Base-by-base conservation (phyloP, 345 rosid genomes). In the Eucalyptus melliodora region DNA sequence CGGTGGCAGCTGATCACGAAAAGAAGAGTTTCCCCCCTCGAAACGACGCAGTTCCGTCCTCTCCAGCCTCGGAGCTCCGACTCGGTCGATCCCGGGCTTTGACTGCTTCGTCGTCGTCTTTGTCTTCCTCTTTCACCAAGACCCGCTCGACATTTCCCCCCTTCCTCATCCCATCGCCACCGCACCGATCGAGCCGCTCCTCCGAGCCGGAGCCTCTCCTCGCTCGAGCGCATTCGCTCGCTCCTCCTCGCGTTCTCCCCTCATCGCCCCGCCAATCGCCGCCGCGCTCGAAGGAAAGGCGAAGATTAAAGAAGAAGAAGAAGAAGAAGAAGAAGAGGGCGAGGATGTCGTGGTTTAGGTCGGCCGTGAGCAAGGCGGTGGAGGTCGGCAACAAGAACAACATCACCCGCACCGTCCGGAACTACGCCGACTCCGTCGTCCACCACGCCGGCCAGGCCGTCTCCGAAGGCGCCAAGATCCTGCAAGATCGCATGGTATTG, bases 401-500 rank as follows among this genome's bases (percentile, higher is more conserved):
- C 88, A 95, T 98, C 91, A 96, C 99, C 12, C 98, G 95, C 90
- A 94, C 96, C 89, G 97, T 98, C 91, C 95, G 90, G 93, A 97
- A 93, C 95, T 96, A 95, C 69, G 98, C 99, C 51, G 99, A 98
- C 94, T 88, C 98, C 92, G 98, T 98, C 92, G 99, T 96, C 87
- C 99, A 97, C 26, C 99, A 97, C 19, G 99, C 99, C 42, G 99
- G 99, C 14, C 99, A 97, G 89, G 98, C 99, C 90, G 98, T 98
- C 77, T 96, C 96, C 30, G 99, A 94, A 91, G 99, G 99, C 88
- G 98, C 99, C 90, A 98, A 97, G 94, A 93, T 98, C 93, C 87
- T 98, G 83, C 99, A 98, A 87, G 99, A 98, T 94, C 98, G 98
- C 90, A 95, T 98, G 89, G 99, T 97, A 93, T 93, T 65, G 45